Conservation (phyloP, 2,329 filamentous ascomycete genomes). For the Pyrenophora seminiperda region DNA sequence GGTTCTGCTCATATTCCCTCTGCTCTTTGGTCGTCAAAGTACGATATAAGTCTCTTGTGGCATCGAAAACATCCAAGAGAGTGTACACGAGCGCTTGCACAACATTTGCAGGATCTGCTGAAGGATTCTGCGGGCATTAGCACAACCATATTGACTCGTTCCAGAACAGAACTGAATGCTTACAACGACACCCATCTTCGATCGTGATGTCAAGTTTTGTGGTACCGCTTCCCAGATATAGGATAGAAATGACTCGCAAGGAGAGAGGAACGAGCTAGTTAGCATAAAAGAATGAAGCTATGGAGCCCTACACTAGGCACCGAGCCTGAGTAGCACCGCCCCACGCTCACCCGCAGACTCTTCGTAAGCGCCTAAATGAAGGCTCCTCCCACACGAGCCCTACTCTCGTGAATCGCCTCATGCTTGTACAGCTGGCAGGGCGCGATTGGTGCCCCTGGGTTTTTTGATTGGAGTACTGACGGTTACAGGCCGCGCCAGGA, state of each 20-base stretch:
- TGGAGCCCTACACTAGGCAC: constrained; percentile 18
- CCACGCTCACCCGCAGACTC: constrained; percentile 23
- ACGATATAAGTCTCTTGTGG: constrained; percentile 40
- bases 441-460: constrained; percentile 36
- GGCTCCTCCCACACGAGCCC: constrained; percentile 17
- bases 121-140: constrained; percentile 30
- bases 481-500: constrained; percentile 36
- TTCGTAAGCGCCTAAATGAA: constrained; percentile 19
- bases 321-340: constrained; percentile 20
- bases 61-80: constrained; percentile 44
- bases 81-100: constrained; percentile 41
- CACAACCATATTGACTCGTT: background rate
- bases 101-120: constrained; percentile 34
- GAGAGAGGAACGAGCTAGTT: constrained; percentile 20
- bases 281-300: constrained; percentile 5
- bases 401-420: constrained; percentile 22
- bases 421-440: constrained; percentile 46
- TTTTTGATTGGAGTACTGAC: constrained; percentile 30
- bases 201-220: constrained; percentile 9
- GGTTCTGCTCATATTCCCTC: constrained; percentile 37
- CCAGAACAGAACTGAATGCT: constrained; percentile 12
- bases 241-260: constrained; percentile 20
- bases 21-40: constrained; percentile 41
- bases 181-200: constrained; percentile 35
- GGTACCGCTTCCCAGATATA: constrained; percentile 14